These are phyloP conservation scores for Phialophora expanda DNA, from an alignment of 2,329 filamentous ascomycete genomes.

Conservation along the genomic window DNA sequence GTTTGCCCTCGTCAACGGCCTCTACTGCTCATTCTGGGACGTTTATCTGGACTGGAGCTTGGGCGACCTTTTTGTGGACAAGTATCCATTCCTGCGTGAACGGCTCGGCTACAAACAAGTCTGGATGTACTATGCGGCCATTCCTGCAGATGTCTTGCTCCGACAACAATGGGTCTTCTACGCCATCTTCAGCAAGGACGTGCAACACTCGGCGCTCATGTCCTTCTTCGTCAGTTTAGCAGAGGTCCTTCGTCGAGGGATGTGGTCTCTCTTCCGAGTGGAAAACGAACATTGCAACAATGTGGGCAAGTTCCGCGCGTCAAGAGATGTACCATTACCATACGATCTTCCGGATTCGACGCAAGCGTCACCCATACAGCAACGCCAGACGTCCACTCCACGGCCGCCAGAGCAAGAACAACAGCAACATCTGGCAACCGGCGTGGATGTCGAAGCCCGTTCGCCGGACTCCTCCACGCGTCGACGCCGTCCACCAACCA, in stretches of 20 bases:
- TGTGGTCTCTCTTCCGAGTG: conserved; percentile 92
- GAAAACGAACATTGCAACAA: conserved; percentile 98
- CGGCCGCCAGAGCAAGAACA: conserved; percentile 18
- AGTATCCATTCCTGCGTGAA: conserved; percentile 72
- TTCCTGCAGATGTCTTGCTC: conserved; percentile 80
- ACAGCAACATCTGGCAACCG: conserved; percentile 27
- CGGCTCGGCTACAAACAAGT: conserved; percentile 77
- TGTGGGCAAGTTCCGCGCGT: conserved; percentile 86
- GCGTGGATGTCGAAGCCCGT: conserved; percentile 37
- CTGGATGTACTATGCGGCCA: conserved; percentile 86
- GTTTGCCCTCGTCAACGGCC: conserved; percentile 78
- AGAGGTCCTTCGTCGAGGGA: conserved; percentile 81
- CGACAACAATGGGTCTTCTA: conserved; percentile 96
- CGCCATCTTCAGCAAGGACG: conserved; percentile 76
- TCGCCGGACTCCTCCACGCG: conserved; percentile 26
- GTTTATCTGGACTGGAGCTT: conserved; percentile 95
- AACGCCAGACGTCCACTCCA: conserved; percentile 13
- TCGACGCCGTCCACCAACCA: conserved; percentile 39
- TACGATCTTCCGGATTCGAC: conserved; percentile 55
- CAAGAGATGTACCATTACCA: conserved; percentile 82
- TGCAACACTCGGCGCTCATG: conserved; percentile 80
- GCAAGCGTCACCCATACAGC: conserved; percentile 24
- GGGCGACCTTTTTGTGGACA: conserved; percentile 71
- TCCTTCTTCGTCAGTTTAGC: conserved; percentile 79
- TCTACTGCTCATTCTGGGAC: conserved; percentile 92